phyloP scores from a whole-genome alignment of 169 alveolate genomes.

The Cyclospora cayetanensis region DNA sequence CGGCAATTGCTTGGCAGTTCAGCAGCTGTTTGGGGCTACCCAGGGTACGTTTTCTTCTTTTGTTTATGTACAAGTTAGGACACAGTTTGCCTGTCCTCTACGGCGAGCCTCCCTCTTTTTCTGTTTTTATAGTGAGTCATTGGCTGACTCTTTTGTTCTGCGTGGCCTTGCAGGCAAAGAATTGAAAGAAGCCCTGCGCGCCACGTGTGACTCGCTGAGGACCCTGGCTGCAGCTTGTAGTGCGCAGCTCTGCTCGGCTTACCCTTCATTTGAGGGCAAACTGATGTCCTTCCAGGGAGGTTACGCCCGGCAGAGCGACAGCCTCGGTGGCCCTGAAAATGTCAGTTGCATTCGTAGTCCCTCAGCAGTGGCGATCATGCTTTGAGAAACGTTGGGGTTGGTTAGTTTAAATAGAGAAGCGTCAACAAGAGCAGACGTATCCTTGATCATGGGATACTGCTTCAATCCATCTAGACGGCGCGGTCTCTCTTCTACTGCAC shows the following conservation, averaged over 20 bases:
- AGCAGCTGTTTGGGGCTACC: slow-evolving; percentile 1
- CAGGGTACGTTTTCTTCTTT: not conserved
- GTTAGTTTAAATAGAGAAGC: not conserved
- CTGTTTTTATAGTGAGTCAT: not conserved
- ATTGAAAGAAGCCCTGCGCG: slow-evolving; percentile 28
- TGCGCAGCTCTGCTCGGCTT: not conserved
- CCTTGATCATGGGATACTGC: no score
- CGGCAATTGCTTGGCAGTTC: slow-evolving; percentile 49
- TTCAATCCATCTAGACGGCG: no score
- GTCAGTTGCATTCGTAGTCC: not conserved
- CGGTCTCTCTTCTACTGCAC: no score
- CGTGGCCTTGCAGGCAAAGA: slow-evolving; percentile 30
- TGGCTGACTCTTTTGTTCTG: no score
- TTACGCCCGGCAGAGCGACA: slow-evolving; percentile 22
- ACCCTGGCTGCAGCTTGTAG: slow-evolving; percentile 10
- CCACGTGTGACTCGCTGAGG: not conserved
- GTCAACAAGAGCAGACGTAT: no score
- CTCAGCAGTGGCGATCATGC: not conserved
- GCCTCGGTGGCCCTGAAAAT: slow-evolving; percentile 14
- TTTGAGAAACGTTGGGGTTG: not conserved
- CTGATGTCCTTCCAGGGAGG: slow-evolving; percentile 26
- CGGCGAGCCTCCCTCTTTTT: no score
- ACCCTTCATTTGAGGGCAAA: slow-evolving; percentile 2
- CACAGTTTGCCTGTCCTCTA: no score
- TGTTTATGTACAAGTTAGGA: not conserved